Base-by-base conservation (phyloP, 1,139 yeast genomes). In the Kodamaea sp. region DNA sequence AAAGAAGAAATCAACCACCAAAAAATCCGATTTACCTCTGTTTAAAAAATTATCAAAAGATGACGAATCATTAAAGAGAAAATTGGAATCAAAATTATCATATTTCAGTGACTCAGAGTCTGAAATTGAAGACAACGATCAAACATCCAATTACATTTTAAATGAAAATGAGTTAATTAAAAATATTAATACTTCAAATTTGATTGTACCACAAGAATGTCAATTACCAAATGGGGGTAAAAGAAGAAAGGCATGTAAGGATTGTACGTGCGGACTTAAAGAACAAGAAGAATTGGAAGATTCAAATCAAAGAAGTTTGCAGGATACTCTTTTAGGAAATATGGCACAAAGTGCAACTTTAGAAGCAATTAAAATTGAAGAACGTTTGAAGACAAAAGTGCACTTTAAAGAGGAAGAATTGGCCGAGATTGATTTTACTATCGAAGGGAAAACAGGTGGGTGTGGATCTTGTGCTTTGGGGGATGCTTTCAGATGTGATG, bases 401-500 rank as follows among this genome's bases (percentile, higher is more conserved):
- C 74, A 79, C 52, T 79, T 87, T 44, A 66, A 73, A 20, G 74
- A 74, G 10, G 79, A 81, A 40, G 97, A 84, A 44, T 69, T 80
- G 53, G 70, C 92, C 3, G 98, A 92, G 59, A 80, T 94, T 42
- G 98, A 94, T 59, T 94, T 92, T 63, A 92, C 98, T 1, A 81
- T 90, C 10, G 88, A 89, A 48, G 97, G 97, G 29, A 92, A 90
- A 62, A 79, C 84, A 25, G 97, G 97, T 27, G 96, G 97, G 1
- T 92, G 99, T 67, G 96, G 96, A 15, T 86, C 95, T 8, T 92
- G 99, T 67, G 83, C 97, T 0, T 73, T 92, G 41, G 98, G 99
- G 30, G 98, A 92, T 62, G 98, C 98, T 0, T 92, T 92, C 67
- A 73, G 99, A 56, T 92, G 99, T 63, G 96, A 90, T 53, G 97